A percentile compares a stretch with the other conserved stretches of the same genome.
Conservation (phyloP, 2,329 filamentous ascomycete genomes). For the Pleochaeta shiraiana region DNA sequence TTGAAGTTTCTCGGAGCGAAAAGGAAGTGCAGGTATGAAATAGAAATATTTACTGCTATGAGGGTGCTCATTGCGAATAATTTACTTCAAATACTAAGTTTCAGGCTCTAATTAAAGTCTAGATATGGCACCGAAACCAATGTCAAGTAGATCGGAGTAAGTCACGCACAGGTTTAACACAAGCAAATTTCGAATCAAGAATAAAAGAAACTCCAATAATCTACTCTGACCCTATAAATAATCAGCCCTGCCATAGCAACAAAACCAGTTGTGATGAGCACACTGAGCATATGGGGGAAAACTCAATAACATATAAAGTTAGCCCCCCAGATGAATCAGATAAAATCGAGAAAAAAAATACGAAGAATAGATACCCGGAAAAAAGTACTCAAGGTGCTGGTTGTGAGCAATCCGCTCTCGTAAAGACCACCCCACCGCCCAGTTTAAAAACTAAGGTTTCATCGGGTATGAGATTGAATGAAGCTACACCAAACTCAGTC, state of each 20-base stretch:
- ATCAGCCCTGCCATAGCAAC: slow-evolving; percentile 10
- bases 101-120: neutral
- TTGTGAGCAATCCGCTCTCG: neutral
- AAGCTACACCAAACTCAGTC: slow-evolving; percentile 8
- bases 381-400: neutral
- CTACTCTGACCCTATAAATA: slow-evolving; percentile 15
- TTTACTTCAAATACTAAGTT: neutral
- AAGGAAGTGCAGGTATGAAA: slow-evolving; percentile 80
- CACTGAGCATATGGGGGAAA: neutral
- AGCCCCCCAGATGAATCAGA: slow-evolving; percentile 4
- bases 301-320: slow-evolving; percentile 7
- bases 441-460: slow-evolving; percentile 6
- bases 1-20: slow-evolving; percentile 59
- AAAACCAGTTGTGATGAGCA: slow-evolving; percentile 8
- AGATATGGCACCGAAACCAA: slow-evolving; percentile 98
- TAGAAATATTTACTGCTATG: neutral
- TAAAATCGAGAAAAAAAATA: slow-evolving; percentile 4
- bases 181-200: slow-evolving; percentile 45
- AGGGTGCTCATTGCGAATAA: neutral
- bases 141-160: slow-evolving; percentile 83
- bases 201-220: slow-evolving; percentile 22
- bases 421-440: slow-evolving; percentile 4
- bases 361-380: too few relatives aligned
- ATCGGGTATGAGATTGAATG: slow-evolving; percentile 5
- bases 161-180: slow-evolving; percentile 58